Base-by-base conservation (phyloP, 306 rosid genomes). In the Urtica urens region DNA sequence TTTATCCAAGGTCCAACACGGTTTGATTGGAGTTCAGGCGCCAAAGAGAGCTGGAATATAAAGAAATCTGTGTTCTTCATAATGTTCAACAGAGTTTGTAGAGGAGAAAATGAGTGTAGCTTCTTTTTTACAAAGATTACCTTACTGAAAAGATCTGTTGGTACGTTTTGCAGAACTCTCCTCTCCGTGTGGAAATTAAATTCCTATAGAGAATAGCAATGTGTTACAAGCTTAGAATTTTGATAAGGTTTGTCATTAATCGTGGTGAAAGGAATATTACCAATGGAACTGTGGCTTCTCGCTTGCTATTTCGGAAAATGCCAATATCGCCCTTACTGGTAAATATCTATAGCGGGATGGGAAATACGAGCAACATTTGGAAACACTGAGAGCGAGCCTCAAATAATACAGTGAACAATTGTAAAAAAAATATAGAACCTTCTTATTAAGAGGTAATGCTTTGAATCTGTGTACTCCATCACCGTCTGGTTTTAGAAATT, bases 251-350 rank as follows among this genome's bases (percentile, higher is more conserved):
- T n/a, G n/a, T n/a, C n/a, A n/a, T n/a, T n/a, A n/a, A n/a, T n/a
- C n/a, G n/a, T 61, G 46, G 35, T 21, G 17, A 12, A 39, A 38
- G 68, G 70, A 3, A 20, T 53, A 41, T 43, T 70, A 92, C 94
- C 77, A 64, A 68, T 35, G 93, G 93, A 63, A 82, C 77, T 15
- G 93, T 85, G 41, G 75, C 49, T 73, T 92, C 96, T 66, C 70
- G 87, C 73, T 92, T 85, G 63, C 58, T 73, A 56, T 75, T 82
- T 57, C 92, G 67, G 73, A 71, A 81, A 63, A 84, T 78, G 62
- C 93, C 96, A 26, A 92, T 77, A 57, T 82, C 94, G 22, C 96
- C 93, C 58, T 79, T 92, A 71, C 94, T 75, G 50, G 92, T 64
- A 71, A 85, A 72, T 63, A 90, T 82, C 94, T 92, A 85, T 78